Evolutionary conservation across 2,329 filamentous ascomycete species (phyloP).

Genomic region (Sporothrix brasiliensis): DNA sequence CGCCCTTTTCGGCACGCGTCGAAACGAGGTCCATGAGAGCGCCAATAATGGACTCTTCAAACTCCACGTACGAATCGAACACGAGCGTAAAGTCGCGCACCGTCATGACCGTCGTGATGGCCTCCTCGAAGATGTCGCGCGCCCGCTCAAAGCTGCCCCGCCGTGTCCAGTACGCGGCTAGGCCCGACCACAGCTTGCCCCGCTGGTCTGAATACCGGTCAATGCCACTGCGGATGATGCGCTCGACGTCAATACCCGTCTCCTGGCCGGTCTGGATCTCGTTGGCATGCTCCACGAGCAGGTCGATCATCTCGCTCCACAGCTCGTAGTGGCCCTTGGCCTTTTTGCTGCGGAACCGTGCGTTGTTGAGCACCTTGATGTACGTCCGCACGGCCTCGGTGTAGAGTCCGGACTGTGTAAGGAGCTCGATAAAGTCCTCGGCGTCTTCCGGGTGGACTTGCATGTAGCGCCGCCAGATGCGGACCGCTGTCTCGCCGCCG

Average conservation of each 20-base stretch:
- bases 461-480: slow-evolving; percentile 94
- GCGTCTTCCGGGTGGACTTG: slow-evolving; percentile 94
- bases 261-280: slow-evolving; percentile 81
- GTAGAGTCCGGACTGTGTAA: slow-evolving; percentile 79
- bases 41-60: slow-evolving; percentile 93
- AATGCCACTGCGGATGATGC: slow-evolving; percentile 90
- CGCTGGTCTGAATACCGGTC: slow-evolving; percentile 88
- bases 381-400: slow-evolving; percentile 91
- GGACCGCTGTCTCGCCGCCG: slow-evolving; percentile 85
- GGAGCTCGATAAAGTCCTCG: slow-evolving; percentile 91
- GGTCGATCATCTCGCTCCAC: slow-evolving; percentile 96
- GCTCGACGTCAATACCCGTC: slow-evolving; percentile 84
- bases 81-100: slow-evolving; percentile 95
- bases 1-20: slow-evolving; percentile 74
- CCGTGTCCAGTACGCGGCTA: slow-evolving; percentile 96
- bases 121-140: slow-evolving; percentile 92
- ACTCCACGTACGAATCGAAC: slow-evolving; percentile 95
- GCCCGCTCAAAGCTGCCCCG: slow-evolving; percentile 90
- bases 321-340: slow-evolving; percentile 94
- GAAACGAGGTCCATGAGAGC: slow-evolving; percentile 88
- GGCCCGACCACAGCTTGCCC: slow-evolving; percentile 90
- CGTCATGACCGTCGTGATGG: slow-evolving; percentile 97
- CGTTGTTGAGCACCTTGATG: slow-evolving; percentile 88
- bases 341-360: slow-evolving; percentile 86
- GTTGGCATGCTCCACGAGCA: slow-evolving; percentile 87